phyloP scores from a whole-genome alignment of 495 filamentous ascomycete species.

The Penicillium subrubescens region DNA sequence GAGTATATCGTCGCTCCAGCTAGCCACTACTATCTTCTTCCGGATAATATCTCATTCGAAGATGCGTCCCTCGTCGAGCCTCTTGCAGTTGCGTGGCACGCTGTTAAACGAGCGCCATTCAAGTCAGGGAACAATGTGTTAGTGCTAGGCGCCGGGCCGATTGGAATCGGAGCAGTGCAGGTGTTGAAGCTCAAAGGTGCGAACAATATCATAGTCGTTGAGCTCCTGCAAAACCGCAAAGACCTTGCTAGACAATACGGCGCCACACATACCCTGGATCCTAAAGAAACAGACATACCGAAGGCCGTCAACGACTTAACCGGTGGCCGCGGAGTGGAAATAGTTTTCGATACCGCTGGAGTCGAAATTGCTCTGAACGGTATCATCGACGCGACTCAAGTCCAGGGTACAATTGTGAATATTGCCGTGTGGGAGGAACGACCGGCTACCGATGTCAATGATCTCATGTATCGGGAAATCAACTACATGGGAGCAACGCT shows the following conservation, averaged over 20 bases:
- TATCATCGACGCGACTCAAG: slow-evolving; percentile 50
- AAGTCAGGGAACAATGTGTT: slow-evolving; percentile 48
- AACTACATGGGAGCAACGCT: slow-evolving; percentile 54
- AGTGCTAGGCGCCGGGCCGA: slow-evolving; percentile 60
- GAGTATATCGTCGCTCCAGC: slow-evolving; percentile 30
- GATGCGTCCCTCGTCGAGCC: slow-evolving; percentile 58
- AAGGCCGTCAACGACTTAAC: slow-evolving; percentile 47
- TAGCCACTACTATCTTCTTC: slow-evolving; percentile 32
- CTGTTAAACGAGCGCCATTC: slow-evolving; percentile 52
- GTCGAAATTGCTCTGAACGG: slow-evolving; percentile 54
- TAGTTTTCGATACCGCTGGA: slow-evolving; percentile 61
- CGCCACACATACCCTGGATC: slow-evolving; percentile 58
- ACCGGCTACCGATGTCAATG: slow-evolving; percentile 50
- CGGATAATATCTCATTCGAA: slow-evolving; percentile 22
- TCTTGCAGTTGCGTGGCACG: slow-evolving; percentile 64
- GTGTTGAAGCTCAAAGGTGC: slow-evolving; percentile 51
- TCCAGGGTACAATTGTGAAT: slow-evolving; percentile 60
- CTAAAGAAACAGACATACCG: slow-evolving; percentile 53
- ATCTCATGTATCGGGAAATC: slow-evolving; percentile 47
- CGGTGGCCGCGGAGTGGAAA: slow-evolving; percentile 51
- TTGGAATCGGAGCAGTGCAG: slow-evolving; percentile 60
- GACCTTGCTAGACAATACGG: slow-evolving; percentile 54
- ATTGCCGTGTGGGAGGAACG: slow-evolving; percentile 63
- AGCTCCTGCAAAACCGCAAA: slow-evolving; percentile 52
- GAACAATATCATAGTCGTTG: slow-evolving; percentile 55